These are phyloP conservation scores for Schwanniomyces occidentalis DNA, from an alignment of 805 yeast genomes.

Conservation along the genomic window DNA sequence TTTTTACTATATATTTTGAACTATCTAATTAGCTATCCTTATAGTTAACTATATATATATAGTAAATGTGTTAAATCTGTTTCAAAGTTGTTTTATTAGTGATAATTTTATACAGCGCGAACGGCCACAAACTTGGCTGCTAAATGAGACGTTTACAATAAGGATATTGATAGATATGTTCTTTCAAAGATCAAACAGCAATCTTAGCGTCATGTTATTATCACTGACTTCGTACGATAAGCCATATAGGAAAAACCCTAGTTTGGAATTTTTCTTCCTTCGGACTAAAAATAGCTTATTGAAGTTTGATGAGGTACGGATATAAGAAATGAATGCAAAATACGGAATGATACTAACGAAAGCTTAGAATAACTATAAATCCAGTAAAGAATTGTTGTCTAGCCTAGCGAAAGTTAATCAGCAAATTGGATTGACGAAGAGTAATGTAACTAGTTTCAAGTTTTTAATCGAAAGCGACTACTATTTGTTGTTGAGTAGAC, in stretches of 20 bases:
- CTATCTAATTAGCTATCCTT: too few relatives aligned
- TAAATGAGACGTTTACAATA: too few relatives aligned
- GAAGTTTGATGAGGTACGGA: slow-evolving; percentile 3
- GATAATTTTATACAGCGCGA: slow-evolving; percentile 3
- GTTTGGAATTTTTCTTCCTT: slow-evolving; percentile 8
- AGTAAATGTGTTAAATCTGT: slow-evolving; percentile 4
- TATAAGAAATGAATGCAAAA: neutral
- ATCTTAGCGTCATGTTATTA: too few relatives aligned
- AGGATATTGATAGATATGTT: too few relatives aligned
- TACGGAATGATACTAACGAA: neutral
- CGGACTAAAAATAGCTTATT: slow-evolving; percentile 6
- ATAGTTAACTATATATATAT: too few relatives aligned
- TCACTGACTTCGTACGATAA: too few relatives aligned
- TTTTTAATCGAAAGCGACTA: slow-evolving; percentile 7
- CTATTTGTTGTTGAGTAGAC: slow-evolving; percentile 7
- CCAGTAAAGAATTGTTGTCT: neutral
- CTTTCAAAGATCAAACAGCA: too few relatives aligned
- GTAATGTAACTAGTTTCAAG: slow-evolving; percentile 1
- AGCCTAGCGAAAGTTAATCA: slow-evolving; percentile 5
- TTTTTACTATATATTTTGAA: too few relatives aligned
- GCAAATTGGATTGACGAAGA: slow-evolving; percentile 3
- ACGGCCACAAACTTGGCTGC: slow-evolving; percentile 11
- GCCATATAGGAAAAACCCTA: slow-evolving; percentile 3
- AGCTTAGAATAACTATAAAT: neutral
- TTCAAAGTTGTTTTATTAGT: slow-evolving; percentile 7